phyloP scores from a whole-genome alignment of 2,329 filamentous ascomycete species.

The Dendryphion nanum region DNA sequence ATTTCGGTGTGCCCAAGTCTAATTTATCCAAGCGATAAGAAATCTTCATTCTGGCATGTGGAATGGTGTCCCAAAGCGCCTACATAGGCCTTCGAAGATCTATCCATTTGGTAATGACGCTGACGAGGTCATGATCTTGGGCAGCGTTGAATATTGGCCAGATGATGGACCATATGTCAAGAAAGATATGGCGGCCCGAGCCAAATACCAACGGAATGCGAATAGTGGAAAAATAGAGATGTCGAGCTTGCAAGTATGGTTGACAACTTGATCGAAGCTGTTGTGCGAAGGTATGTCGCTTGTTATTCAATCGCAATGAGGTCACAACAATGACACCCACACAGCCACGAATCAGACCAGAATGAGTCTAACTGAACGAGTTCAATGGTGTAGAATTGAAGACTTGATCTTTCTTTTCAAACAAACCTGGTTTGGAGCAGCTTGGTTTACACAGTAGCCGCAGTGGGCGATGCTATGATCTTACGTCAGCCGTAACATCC shows the following conservation, averaged over 20 bases:
- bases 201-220: slow-evolving; percentile 5
- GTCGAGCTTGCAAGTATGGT: slow-evolving; percentile 9
- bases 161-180: slow-evolving; percentile 7
- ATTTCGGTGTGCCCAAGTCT: not conserved
- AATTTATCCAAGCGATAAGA: slow-evolving; percentile 3
- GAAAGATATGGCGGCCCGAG: slow-evolving; percentile 9
- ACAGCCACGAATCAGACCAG: not conserved
- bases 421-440: too few species aligned
- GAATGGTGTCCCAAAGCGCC: slow-evolving; percentile 7
- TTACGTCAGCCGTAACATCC: too few species aligned
- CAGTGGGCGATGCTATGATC: too few species aligned
- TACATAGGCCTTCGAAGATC: slow-evolving; percentile 7
- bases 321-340: not conserved
- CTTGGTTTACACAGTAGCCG: too few species aligned
- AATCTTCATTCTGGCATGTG: slow-evolving; percentile 8
- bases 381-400: too few species aligned
- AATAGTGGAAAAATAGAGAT: slow-evolving; percentile 2
- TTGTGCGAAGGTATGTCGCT: too few species aligned
- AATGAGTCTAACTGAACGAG: slow-evolving; percentile 1
- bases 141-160: slow-evolving; percentile 7
- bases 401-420: too few species aligned
- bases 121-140: slow-evolving; percentile 7
- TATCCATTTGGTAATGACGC: slow-evolving; percentile 7
- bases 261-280: slow-evolving; percentile 3
- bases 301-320: not conserved